Percentiles rank a stretch among this genome's conserved stretches.
phyloP scores from a whole-genome alignment of 2,329 filamentous ascomycete genomes.

The Incumbomyces lentus region DNA sequence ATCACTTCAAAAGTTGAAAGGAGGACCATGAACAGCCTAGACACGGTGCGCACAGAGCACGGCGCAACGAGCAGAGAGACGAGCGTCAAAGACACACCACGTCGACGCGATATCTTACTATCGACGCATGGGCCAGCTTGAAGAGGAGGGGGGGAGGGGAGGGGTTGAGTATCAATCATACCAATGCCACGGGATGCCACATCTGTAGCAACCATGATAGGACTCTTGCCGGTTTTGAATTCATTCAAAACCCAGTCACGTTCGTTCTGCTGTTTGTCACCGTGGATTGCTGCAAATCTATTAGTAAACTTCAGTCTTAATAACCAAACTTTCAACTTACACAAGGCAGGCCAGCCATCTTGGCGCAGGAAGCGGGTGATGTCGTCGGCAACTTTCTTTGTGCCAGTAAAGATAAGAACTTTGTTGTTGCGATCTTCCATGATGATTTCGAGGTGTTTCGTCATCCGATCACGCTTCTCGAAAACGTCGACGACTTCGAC shows the following conservation, averaged over 20 bases:
- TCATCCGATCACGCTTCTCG: slow-evolving; percentile 96
- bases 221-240: slow-evolving; percentile 98
- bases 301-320: slow-evolving; percentile 27
- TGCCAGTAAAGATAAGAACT: slow-evolving; percentile 79
- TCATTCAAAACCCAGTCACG: slow-evolving; percentile 99
- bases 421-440: slow-evolving; percentile 97
- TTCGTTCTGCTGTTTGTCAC: slow-evolving; percentile 98
- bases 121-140: slow-evolving; percentile 8
- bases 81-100: slow-evolving; percentile 54
- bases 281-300: slow-evolving; percentile 67
- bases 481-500: slow-evolving; percentile 93
- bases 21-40: slow-evolving; percentile 71
- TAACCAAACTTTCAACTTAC: slow-evolving; percentile 45
- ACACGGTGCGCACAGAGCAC: slow-evolving; percentile 82
- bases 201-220: slow-evolving; percentile 99
- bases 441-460: slow-evolving; percentile 92
- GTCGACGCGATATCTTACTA: slow-evolving; percentile 34
- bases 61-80: slow-evolving; percentile 77
- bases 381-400: slow-evolving; percentile 88
- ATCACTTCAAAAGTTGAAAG: slow-evolving; percentile 72
- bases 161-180: slow-evolving; percentile 58
- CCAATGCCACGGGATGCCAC: slow-evolving; percentile 99
- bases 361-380: slow-evolving; percentile 96
- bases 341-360: slow-evolving; percentile 94
- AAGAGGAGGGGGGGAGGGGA: slow-evolving; percentile 25